Conservation (phyloP, 2,329 filamentous ascomycete genomes). For the Bipolaris sorokiniana region DNA sequence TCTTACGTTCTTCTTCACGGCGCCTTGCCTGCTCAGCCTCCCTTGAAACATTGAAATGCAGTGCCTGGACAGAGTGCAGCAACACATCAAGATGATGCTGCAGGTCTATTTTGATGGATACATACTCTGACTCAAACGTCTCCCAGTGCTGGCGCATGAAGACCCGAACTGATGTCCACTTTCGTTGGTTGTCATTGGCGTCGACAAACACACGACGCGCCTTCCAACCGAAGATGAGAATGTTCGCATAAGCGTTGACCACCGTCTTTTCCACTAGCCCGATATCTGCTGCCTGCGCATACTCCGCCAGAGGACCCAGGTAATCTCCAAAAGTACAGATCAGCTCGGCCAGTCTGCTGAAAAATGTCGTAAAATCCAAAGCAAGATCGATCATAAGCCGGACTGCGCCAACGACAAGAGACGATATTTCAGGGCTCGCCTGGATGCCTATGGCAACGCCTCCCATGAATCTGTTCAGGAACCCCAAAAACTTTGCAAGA, state of each 20-base stretch:
- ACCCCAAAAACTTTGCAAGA: slow-evolving; percentile 21
- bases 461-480: slow-evolving; percentile 30
- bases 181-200: slow-evolving; percentile 14
- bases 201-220: slow-evolving; percentile 25
- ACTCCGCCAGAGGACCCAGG: slow-evolving; percentile 24
- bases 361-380: slow-evolving; percentile 24
- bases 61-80: slow-evolving; percentile 19
- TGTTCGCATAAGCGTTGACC: slow-evolving; percentile 23
- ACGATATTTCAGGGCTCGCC: slow-evolving; percentile 22
- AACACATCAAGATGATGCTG: slow-evolving; percentile 26
- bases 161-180: slow-evolving; percentile 18
- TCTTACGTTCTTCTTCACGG: slow-evolving; percentile 3
- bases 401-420: slow-evolving; percentile 27
- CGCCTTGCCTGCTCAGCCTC: slow-evolving; percentile 7
- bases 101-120: slow-evolving; percentile 17
- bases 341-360: slow-evolving; percentile 27
- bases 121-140: slow-evolving; percentile 28
- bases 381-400: slow-evolving; percentile 27
- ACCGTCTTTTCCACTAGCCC: slow-evolving; percentile 18
- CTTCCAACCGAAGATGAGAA: slow-evolving; percentile 26
- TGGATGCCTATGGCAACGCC: slow-evolving; percentile 28
- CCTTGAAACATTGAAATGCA: slow-evolving; percentile 16
- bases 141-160: slow-evolving; percentile 33
- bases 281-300: slow-evolving; percentile 17
- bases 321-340: slow-evolving; percentile 25